Base-by-base conservation (phyloP, 306 rosid genomes). In the Spatholobus suberectus region DNA sequence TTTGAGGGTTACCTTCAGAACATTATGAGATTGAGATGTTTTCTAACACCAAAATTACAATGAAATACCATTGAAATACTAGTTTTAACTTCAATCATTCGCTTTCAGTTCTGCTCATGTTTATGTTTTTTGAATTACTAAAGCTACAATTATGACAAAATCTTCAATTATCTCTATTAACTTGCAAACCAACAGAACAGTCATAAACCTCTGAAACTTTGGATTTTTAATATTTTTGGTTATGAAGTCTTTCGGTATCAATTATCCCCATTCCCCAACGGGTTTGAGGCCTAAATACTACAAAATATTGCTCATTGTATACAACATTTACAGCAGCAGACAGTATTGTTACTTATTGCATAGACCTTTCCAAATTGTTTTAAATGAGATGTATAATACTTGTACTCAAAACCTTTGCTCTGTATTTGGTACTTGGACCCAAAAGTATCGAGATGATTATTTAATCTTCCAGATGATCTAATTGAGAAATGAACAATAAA, bases 111-210 rank as follows among this genome's bases (percentile, higher is more conserved):
- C 55, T 0, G 1, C 26, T 51, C 49, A 13, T 46, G 29, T 44
- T 62, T 58, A 24, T 46, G 24, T 35, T 54, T 68, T n/a, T 34
- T 76, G 21, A 13, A 54, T 46, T 20, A 23, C 79, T 76, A 70
- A 46, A 11, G 29, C 67, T 37, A 29, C 66, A 80, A 49, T 83
- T 44, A 49, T 59, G 44, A 47, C 10, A 54, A 57, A 15, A 37
- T 13, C 34, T 58, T 23, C 15, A 14, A 9, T 32, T 32, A 35
- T 63, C 75, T 73, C 74, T 55, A 29, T 14, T 1, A 9, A 44
- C 21, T 34, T 46, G 62, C 73, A 77, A 74, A 77, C 24, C 63
- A 78, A 65, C 51, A 62, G 55, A 62, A 77, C 17, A 65, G 13
- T 65, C 47, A 77, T 11, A 77, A 76, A 41, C 24, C 47, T 4